Evolutionary conservation across 1,284 basidiomycete species (phyloP), one percentile per base, ranked within the genome.

Genomic region (Hypsizygus ulmarius): DNA sequence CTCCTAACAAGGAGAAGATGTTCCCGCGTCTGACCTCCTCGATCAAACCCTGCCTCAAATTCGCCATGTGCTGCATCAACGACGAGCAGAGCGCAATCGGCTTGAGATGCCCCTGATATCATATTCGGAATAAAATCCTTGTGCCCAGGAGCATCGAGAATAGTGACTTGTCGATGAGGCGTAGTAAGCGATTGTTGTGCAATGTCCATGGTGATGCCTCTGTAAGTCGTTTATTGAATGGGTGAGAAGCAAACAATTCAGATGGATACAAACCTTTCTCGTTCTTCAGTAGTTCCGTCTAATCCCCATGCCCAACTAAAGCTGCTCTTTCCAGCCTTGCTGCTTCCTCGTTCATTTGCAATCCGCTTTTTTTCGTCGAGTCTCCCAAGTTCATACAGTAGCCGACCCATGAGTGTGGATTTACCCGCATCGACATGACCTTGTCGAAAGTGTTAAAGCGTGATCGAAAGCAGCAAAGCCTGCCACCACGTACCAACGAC

Each of bases 391-490:
- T 98, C 97, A 63, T 97, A 95, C 37, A 99, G 66, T 53, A 99
- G 65, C 44, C 95, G 77, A 0, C 96, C 96, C 93, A 98, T 98
- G 37, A 99, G 68, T 0, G 96, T 99, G 8, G 95, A 97, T 68
- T 99, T 99, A 41, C 96, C 96, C 11, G 97, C 96, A 68, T 99
- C 96, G 51, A 99, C 96, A 62, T 99, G 96, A 18, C 96, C 95
- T 93, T 36, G 28, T 43, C 19, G 8, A 25, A 51, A 12, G 27
- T 39, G 47, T 45, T 33, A 18, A 21, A 36, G 18, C 35, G n/a
- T n/a, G n/a, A n/a, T n/a, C 25, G 19, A 25, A 29, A 9, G 16
- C 14, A 39, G 11, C 6, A 36, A 40, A 15, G 28, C 21, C 18
- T 28, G 9, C 25, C 39, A 39, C 34, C n/a, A 57, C 81, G 58